Percentiles rank a stretch among this genome's conserved stretches.
Evolutionary conservation across 2,329 filamentous ascomycete species (phyloP).

Genomic region (Cladosporium sp.): DNA sequence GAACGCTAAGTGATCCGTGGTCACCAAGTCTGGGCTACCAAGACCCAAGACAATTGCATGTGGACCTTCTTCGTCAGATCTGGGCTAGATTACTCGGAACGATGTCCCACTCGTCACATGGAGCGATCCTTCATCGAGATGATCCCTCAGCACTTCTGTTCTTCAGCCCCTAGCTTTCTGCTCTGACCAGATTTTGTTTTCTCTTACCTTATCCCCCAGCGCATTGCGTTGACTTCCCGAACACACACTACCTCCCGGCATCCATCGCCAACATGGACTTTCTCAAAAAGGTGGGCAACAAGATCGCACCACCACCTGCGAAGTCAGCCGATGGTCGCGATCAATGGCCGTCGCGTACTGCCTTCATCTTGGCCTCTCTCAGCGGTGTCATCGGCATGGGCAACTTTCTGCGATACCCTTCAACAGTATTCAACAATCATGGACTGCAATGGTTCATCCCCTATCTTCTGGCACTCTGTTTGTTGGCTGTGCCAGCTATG

Average conservation of each 20-base stretch:
- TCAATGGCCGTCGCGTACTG: slow-evolving; percentile 53
- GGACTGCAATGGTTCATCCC: slow-evolving; percentile 61
- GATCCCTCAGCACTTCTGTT: too few species aligned
- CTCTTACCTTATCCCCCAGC: too few species aligned
- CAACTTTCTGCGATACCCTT: slow-evolving; percentile 56
- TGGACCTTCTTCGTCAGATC: too few species aligned
- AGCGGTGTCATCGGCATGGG: slow-evolving; percentile 57
- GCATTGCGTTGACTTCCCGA: too few species aligned
- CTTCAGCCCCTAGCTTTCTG: too few species aligned
- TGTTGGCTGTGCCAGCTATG: slow-evolving; percentile 54
- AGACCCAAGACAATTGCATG: too few species aligned
- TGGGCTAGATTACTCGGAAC: too few species aligned
- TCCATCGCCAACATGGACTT: not conserved
- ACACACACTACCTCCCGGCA: not conserved
- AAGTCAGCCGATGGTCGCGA: slow-evolving; percentile 39
- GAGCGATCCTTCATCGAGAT: too few species aligned
- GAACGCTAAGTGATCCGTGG: too few species aligned
- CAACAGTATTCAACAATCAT: slow-evolving; percentile 57
- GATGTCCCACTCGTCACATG: too few species aligned
- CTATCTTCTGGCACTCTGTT: slow-evolving; percentile 52
- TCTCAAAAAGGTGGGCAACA: not conserved
- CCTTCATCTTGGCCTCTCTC: slow-evolving; percentile 56
- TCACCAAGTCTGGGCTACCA: too few species aligned
- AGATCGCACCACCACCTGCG: slow-evolving; percentile 36
- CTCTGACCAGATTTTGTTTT: too few species aligned